phyloP scores from a whole-genome alignment of 306 rosid species.

The Glycine latifolia region DNA sequence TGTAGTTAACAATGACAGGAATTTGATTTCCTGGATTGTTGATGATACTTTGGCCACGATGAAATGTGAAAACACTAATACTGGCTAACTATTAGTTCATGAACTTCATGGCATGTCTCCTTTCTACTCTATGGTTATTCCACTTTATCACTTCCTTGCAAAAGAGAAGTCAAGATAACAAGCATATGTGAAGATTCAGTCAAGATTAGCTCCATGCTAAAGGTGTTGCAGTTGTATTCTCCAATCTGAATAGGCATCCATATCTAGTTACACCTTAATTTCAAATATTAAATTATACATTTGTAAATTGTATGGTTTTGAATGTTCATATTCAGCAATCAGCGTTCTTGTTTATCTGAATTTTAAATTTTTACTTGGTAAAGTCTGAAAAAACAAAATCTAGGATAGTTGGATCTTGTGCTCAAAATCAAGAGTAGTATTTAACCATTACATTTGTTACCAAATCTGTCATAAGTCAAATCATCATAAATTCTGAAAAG shows the following conservation, averaged over 20 bases:
- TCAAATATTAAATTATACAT: not conserved
- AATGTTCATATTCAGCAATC: constrained; percentile 1
- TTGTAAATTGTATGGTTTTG: constrained; percentile 10
- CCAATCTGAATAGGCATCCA: no score
- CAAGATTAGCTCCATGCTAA: not conserved
- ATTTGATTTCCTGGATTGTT: constrained; percentile 30
- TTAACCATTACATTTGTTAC: not conserved
- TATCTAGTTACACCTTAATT: not conserved
- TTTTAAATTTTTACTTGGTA: no score
- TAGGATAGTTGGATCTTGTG: constrained; percentile 3
- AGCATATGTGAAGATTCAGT: constrained; percentile 27
- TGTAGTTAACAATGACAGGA: constrained; percentile 20
- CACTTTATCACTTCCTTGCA: no score
- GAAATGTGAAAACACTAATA: not conserved
- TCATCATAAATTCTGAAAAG: not conserved
- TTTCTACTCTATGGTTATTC: no score
- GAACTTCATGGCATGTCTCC: no score
- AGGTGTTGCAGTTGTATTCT: not conserved
- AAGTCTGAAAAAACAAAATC: not conserved
- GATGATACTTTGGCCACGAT: constrained; percentile 13
- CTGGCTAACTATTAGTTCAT: not conserved
- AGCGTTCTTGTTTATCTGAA: not conserved
- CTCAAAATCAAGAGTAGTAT: not conserved
- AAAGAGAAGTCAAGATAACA: not conserved
- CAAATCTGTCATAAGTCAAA: not conserved